Percentiles rank a stretch among this genome's conserved stretches.
These are phyloP conservation scores for Fomitopsis serialis DNA, from an alignment of 768 basidiomycete genomes.

Conservation along the genomic window DNA sequence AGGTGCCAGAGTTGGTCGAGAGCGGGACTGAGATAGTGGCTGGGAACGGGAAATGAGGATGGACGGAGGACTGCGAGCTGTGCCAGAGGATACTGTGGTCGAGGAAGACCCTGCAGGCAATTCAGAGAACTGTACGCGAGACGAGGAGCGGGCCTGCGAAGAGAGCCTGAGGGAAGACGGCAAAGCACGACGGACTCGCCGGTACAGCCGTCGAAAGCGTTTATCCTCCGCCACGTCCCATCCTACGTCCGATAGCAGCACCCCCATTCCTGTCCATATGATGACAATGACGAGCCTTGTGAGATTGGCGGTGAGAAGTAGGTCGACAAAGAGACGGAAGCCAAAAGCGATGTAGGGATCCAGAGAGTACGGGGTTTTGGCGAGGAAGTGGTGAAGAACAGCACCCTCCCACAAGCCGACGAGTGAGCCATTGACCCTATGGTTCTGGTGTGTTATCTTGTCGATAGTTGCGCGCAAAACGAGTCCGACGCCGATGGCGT, in stretches of 20 bases:
- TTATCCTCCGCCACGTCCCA: conserved; percentile 41
- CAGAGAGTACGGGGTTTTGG: conserved; percentile 55
- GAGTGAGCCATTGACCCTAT: conserved; percentile 54
- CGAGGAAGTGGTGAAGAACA: conserved; percentile 66
- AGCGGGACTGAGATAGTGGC: conserved; percentile 2
- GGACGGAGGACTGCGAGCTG: conserved; percentile 11
- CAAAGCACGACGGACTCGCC: conserved; percentile 18
- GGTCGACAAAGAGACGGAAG: conserved; percentile 69
- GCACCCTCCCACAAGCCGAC: conserved; percentile 79
- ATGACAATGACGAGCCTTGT: conserved; percentile 40
- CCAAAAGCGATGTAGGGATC: conserved; percentile 68
- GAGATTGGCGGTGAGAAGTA: conserved; percentile 55
- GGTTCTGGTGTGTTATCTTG: conserved; percentile 40
- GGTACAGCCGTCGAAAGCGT: conserved; percentile 24
- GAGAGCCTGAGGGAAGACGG: conserved; percentile 11
- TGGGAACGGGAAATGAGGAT: conserved; percentile 5
- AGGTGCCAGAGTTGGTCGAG: conserved; percentile 3
- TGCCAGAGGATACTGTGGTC: conserved; percentile 5
- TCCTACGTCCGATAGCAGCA: conserved; percentile 47
- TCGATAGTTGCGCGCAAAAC: conserved; percentile 59
- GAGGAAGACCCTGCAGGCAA: conserved; percentile 11
- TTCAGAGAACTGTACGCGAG: conserved; percentile 15
- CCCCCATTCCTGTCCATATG: conserved; percentile 48
- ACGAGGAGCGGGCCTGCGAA: conserved; percentile 8
- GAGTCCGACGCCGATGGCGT: conserved; percentile 66